These are phyloP conservation scores for Rhazya stricta DNA, from an alignment of 257 asterid species.

Conservation along the genomic window DNA sequence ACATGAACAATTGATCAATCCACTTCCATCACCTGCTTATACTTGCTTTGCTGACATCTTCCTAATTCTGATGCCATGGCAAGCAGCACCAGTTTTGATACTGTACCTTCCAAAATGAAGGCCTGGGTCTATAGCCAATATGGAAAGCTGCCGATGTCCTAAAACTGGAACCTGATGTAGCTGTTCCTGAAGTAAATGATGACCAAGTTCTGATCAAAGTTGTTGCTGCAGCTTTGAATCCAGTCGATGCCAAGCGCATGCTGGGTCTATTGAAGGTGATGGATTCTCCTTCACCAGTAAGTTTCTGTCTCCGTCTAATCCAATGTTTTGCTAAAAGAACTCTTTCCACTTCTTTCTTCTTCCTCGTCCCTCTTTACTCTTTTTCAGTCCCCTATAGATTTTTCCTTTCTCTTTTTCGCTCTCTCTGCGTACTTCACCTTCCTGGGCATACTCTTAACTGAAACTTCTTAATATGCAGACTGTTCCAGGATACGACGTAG, in stretches of 20 bases:
- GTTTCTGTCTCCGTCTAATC: background rate
- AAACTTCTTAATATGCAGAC: constrained; percentile 36
- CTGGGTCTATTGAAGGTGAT: constrained; percentile 63
- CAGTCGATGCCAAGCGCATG: constrained; percentile 66
- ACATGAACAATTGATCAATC: too few relatives aligned
- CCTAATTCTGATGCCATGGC: background rate
- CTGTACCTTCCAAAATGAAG: constrained; percentile 60
- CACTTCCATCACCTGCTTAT: too few relatives aligned
- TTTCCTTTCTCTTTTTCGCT: background rate
- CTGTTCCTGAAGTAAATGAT: constrained; percentile 58
- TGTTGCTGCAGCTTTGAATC: constrained; percentile 83
- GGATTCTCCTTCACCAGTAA: constrained; percentile 80
- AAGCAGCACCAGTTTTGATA: background rate
- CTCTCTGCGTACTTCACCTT: background rate
- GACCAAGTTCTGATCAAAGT: constrained; percentile 80
- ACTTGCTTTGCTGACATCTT: too few relatives aligned
- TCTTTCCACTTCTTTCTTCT: background rate
- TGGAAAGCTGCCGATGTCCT: constrained; percentile 57
- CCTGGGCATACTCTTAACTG: background rate
- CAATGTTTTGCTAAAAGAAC: too few relatives aligned
- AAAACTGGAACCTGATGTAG: constrained; percentile 49
- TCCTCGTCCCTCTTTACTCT: too few relatives aligned
- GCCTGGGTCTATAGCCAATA: constrained; percentile 75
- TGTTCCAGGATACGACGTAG: constrained; percentile 88
- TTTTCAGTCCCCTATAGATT: too few relatives aligned